Base-by-base conservation (phyloP, 768 basidiomycete species). In the Boletus patriciae region DNA sequence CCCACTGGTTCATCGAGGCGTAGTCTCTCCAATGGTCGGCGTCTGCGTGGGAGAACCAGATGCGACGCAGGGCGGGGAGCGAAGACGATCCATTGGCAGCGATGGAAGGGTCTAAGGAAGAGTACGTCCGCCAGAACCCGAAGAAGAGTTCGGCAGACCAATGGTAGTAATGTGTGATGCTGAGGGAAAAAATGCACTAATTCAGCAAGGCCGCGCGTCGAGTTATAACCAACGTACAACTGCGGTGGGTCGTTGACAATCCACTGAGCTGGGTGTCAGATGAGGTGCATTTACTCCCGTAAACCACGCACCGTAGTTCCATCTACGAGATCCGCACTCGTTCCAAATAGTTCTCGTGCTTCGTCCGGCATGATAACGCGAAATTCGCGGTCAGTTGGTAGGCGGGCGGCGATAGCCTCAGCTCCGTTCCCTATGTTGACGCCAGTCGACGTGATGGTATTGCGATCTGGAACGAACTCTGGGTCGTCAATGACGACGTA, bases 131-230 rank as follows among this genome's bases (percentile, higher is more conserved):
- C 94, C 94, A 96, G 63, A 95, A 83, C 40, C 94, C 94, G 61
- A 92, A 92, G 76, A 90, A 88, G 19, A 94, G 82, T 67, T 98
- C 94, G 5, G 94, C 94, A 33, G 88, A 84, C 84, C 90, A 94
- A 66, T 98, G 94, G 69, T 94, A 96, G 69, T 95, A 96, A 72
- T 96, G 94, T 1, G 88, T 90, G 54, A 96, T 81, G 73, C 90
- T 92, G 46, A 27, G 10, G n/a, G n/a, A n/a, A 36, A 50, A 31
- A 47, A 52, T 6, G 15, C 1, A 29, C 0, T 10, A 3, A 46
- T 4, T 62, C n/a, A 59, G 38, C 11, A 15, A 43, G 13, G 42
- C 12, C 2, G 9, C 6, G 16, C 13, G 11, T 27, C 8, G 31
- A 18, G 36, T 37, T n/a, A 13, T 21, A 23, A 23, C n/a, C 2